phyloP scores from a whole-genome alignment of 192 early-diverging fungal genomes.

The Powellomyces hirtus region DNA sequence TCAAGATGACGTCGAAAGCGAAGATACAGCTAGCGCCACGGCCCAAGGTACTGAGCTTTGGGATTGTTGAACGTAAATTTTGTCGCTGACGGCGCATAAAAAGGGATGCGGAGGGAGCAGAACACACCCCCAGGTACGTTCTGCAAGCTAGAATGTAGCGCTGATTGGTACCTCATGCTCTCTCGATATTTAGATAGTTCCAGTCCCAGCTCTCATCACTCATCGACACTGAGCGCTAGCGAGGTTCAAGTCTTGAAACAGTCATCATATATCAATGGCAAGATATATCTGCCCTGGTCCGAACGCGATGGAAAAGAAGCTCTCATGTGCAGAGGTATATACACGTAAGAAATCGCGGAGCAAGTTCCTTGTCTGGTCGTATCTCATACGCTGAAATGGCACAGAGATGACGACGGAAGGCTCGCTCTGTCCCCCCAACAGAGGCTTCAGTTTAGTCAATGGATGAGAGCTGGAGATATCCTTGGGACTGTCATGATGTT shows the following conservation, averaged over 20 bases:
- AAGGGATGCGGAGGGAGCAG: neutral
- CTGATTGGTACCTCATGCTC: too few species aligned
- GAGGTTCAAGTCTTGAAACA: slow-evolving; percentile 55
- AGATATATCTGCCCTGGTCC: slow-evolving; percentile 73
- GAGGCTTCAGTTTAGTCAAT: slow-evolving; percentile 65
- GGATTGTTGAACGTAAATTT: neutral
- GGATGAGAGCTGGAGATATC: slow-evolving; percentile 78
- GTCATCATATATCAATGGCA: slow-evolving; percentile 72
- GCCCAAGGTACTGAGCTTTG: neutral
- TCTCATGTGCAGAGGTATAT: slow-evolving; percentile 31
- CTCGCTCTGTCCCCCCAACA: slow-evolving; percentile 74
- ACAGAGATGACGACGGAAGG: slow-evolving; percentile 78
- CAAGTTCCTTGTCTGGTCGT: too few species aligned
- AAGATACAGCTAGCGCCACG: neutral
- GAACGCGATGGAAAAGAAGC: slow-evolving; percentile 60
- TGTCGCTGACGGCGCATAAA: neutral
- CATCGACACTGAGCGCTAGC: neutral
- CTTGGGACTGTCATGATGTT: slow-evolving; percentile 70
- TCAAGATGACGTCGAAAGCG: neutral
- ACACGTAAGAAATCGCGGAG: too few species aligned
- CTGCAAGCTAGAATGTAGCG: too few species aligned
- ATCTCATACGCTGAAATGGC: too few species aligned
- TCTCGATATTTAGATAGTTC: too few species aligned
- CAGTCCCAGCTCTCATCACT: neutral
- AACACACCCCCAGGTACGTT: neutral